phyloP scores from a whole-genome alignment of 192 early-diverging fungal genomes.

The Funneliformis mosseae region DNA sequence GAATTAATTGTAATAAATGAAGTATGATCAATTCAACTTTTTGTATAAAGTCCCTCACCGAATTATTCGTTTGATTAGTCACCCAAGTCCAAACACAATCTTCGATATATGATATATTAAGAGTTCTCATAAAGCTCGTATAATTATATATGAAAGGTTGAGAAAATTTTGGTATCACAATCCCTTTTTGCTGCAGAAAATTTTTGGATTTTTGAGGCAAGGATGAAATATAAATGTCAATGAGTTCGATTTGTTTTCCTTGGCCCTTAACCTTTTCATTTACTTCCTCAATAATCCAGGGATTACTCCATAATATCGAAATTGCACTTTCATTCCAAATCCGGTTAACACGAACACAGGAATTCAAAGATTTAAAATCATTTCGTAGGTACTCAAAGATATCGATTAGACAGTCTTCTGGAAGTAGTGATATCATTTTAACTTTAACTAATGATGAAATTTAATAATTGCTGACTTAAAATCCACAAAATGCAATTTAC shows the following conservation, averaged over 20 bases:
- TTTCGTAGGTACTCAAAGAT: neutral
- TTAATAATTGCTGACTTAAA: neutral
- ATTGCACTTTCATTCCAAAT: neutral
- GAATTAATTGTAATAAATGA: neutral
- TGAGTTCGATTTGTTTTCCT: neutral
- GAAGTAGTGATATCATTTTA: neutral
- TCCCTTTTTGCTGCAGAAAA: neutral
- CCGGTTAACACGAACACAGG: neutral
- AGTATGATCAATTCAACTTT: neutral
- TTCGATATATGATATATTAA: neutral
- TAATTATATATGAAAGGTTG: neutral
- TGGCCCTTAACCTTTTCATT: neutral
- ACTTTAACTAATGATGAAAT: neutral
- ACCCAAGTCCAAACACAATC: neutral
- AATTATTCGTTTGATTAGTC: neutral
- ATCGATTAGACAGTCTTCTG: neutral
- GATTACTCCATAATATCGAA: neutral
- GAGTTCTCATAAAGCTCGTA: neutral
- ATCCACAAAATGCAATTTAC: no score
- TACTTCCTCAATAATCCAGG: neutral
- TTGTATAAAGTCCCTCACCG: neutral
- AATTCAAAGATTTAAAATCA: neutral
- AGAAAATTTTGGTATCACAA: neutral
- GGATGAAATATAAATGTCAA: neutral
- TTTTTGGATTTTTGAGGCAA: neutral